Percentiles rank a stretch among this genome's conserved stretches.
Evolutionary conservation across 2,329 filamentous ascomycete species (phyloP).

Genomic region (Clarireedia monteithiana): DNA sequence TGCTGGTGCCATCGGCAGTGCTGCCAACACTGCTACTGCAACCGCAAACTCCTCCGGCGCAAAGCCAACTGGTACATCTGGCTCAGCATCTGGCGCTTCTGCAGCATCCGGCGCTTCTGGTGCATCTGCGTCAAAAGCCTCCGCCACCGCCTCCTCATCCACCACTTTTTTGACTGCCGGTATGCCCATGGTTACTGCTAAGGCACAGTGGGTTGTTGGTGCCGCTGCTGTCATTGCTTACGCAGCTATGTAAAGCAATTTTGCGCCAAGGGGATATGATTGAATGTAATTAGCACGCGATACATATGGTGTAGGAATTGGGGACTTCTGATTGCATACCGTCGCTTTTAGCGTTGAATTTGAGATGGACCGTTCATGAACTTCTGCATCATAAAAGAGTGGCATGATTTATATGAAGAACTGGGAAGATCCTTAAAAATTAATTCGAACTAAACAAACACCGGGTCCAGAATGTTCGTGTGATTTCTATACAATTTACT

Average conservation of each 20-base stretch:
- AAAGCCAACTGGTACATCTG: no score
- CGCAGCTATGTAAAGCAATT: constrained; percentile 14
- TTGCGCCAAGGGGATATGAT: not conserved
- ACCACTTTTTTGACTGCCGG: constrained; percentile 10
- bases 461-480: no score
- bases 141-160: constrained; percentile 6
- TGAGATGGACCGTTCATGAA: not conserved
- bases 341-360: not conserved
- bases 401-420: not conserved
- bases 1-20: constrained; percentile 10
- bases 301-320: not conserved
- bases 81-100: not conserved
- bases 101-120: not conserved
- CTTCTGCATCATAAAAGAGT: not conserved
- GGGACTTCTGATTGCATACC: not conserved
- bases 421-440: no score
- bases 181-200: constrained; percentile 22
- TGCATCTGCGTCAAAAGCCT: not conserved
- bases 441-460: no score
- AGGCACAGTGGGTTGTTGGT: constrained; percentile 20
- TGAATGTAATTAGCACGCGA: not conserved
- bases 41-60: no score
- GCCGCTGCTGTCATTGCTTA: constrained; percentile 24
- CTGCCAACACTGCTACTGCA: not conserved
- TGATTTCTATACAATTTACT: no score